Percentiles rank a stretch among this genome's conserved stretches.
These are phyloP conservation scores for Candida gorgasii DNA, from an alignment of 805 yeast genomes.

Conservation along the genomic window DNA sequence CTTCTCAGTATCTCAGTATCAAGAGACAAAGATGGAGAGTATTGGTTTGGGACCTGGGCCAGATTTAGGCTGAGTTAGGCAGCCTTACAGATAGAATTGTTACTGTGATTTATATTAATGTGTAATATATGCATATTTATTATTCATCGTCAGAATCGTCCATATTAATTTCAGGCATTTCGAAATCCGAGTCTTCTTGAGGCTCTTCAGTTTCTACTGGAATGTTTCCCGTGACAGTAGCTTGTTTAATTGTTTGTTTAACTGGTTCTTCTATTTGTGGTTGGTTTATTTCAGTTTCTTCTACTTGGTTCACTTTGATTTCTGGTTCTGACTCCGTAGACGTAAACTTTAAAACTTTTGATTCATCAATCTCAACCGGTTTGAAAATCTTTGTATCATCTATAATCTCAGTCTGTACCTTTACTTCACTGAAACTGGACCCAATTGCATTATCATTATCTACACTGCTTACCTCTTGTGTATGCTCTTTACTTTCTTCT, in stretches of 20 bases:
- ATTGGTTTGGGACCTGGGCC: too few species aligned
- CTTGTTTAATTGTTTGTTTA: background rate
- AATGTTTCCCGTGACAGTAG: background rate
- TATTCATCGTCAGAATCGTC: constrained; percentile 43
- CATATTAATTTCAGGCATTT: constrained; percentile 48
- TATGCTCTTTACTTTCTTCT: background rate
- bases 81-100: too few species aligned
- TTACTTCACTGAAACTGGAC: too few species aligned
- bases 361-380: constrained; percentile 1
- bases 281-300: background rate
- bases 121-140: background rate
- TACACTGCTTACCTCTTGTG: constrained; percentile 20
- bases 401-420: too few species aligned
- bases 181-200: constrained; percentile 44
- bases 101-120: too few species aligned
- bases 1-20: too few species aligned
- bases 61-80: too few species aligned
- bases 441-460: constrained; percentile 25
- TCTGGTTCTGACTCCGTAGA: too few species aligned
- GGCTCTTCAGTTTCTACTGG: background rate
- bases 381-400: background rate
- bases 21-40: background rate
- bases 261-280: background rate
- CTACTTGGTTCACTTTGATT: constrained; percentile 9
- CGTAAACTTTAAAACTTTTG: constrained; percentile 5